Evolutionary conservation across 2,329 filamentous ascomycete genomes (phyloP).

Genomic region (Kalmusia sp.): DNA sequence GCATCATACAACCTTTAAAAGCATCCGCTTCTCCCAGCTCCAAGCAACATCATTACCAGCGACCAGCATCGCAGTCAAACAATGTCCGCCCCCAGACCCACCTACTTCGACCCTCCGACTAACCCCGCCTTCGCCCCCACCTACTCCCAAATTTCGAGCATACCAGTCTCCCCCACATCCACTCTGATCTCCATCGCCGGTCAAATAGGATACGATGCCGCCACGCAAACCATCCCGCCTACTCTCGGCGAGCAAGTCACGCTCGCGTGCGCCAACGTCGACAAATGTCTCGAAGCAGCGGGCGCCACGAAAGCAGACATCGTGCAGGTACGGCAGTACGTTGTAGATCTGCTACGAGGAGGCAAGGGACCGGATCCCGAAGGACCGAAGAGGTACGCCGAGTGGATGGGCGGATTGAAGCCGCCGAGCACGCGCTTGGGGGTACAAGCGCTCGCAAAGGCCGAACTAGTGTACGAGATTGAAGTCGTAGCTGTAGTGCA

Average conservation of each 20-base stretch:
- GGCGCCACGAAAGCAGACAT: conserved; percentile 13
- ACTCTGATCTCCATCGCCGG: conserved; percentile 14
- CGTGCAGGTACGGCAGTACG: conserved; percentile 15
- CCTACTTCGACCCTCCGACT: conserved; percentile 6
- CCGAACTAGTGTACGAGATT: conserved; percentile 15
- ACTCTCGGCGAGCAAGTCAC: conserved; percentile 12
- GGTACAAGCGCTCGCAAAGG: conserved; percentile 5
- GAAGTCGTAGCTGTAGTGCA: conserved; percentile 14
- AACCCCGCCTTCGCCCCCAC: conserved; percentile 6
- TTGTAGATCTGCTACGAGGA: conserved; percentile 10
- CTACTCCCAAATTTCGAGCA: conserved; percentile 15
- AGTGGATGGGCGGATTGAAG: conserved; percentile 13
- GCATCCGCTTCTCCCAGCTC: background rate
- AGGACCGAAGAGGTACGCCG: conserved; percentile 9
- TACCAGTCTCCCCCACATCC: conserved; percentile 6
- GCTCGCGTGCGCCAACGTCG: conserved; percentile 13
- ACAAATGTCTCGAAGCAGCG: conserved; percentile 13
- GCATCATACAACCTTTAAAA: background rate
- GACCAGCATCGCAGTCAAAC: too few species aligned
- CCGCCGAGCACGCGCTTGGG: conserved; percentile 15
- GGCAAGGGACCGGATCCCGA: conserved; percentile 12
- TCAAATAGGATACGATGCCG: conserved; percentile 13
- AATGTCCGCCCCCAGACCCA: background rate
- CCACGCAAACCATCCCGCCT: conserved; percentile 1
- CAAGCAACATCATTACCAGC: too few species aligned